Evolutionary conservation across 148 eudicot genomes (phyloP).

Genomic region (Cornus florida): DNA sequence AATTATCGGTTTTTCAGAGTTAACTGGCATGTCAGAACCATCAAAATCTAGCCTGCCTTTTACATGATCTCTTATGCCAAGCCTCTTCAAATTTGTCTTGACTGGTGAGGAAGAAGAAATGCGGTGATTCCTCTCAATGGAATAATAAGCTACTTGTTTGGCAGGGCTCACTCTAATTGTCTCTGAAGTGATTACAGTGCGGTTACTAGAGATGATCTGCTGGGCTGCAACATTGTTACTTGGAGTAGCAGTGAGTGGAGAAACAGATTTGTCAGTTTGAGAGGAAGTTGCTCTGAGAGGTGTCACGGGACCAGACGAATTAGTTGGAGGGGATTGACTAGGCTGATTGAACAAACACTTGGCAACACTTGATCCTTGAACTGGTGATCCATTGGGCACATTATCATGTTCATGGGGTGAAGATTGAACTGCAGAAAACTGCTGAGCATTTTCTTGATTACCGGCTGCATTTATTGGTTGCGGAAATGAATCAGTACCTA

Average conservation of each 20-base stretch:
- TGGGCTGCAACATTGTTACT: conserved; percentile 33
- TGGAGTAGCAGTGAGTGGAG: conserved; percentile 57
- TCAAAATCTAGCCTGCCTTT: conserved; percentile 92
- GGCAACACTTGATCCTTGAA: conserved; percentile 62
- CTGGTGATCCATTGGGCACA: conserved; percentile 22
- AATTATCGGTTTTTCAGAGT: conserved; percentile 33
- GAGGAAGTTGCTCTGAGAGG: conserved; percentile 64
- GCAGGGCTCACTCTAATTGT: conserved; percentile 71
- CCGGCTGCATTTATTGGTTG: conserved; percentile 25
- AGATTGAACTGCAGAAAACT: conserved; percentile 29
- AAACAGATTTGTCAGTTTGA: conserved; percentile 54
- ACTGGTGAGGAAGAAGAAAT: conserved; percentile 62
- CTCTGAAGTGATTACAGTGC: conserved; percentile 78
- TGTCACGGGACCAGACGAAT: conserved; percentile 63
- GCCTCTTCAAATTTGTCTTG: conserved; percentile 46
- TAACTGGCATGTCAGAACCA: conserved; percentile 42
- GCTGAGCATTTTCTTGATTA: conserved; percentile 21
- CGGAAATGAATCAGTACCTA: conserved; percentile 31
- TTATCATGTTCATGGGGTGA: conserved; percentile 23
- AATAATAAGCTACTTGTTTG: conserved; percentile 53
- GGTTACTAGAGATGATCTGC: conserved; percentile 54
- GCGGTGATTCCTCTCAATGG: conserved; percentile 64
- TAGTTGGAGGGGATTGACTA: conserved; percentile 44
- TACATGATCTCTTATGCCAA: conserved; percentile 60
- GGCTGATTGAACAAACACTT: conserved; percentile 64